These are phyloP conservation scores for Pterulicium gracile DNA, from an alignment of 1,284 basidiomycete species.

Conservation along the genomic window DNA sequence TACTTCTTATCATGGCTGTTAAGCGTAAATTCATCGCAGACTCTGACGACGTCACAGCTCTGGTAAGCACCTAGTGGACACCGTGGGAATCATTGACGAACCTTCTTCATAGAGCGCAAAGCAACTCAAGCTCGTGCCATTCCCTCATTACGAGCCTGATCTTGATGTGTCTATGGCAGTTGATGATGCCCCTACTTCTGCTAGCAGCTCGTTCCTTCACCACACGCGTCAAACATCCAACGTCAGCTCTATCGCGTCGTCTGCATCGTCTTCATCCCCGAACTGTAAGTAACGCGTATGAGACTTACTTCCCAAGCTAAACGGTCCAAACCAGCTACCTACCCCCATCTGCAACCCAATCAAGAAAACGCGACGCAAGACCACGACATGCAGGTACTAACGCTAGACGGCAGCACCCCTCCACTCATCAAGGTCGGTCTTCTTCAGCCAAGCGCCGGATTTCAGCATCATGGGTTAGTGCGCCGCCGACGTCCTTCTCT, in stretches of 20 bases:
- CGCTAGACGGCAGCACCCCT: constrained; percentile 29
- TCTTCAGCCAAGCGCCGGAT: constrained; percentile 52
- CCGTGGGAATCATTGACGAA: constrained; percentile 7
- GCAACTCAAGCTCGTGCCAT: constrained; percentile 62
- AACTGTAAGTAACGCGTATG: constrained; percentile 15
- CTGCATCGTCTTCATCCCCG: constrained; percentile 29
- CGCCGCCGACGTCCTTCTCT: constrained; percentile 2
- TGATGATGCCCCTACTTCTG: constrained; percentile 36
- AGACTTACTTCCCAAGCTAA: constrained; percentile 7
- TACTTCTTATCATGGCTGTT: constrained; percentile 37
- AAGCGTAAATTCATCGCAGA: constrained; percentile 66
- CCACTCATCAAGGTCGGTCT: constrained; percentile 38
- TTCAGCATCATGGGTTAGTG: constrained; percentile 65
- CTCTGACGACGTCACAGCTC: constrained; percentile 32
- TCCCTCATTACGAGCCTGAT: constrained; percentile 51
- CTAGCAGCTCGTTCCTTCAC: constrained; percentile 27
- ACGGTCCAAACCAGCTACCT: constrained; percentile 29
- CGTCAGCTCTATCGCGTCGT: constrained; percentile 46
- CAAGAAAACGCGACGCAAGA: constrained; percentile 38
- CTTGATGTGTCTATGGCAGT: constrained; percentile 56
- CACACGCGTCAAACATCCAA: constrained; percentile 60
- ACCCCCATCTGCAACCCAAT: constrained; percentile 53
- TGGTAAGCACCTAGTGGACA: constrained; percentile 7
- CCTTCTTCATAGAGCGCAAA: constrained; percentile 44
- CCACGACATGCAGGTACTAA: constrained; percentile 27